These are phyloP conservation scores for Hericium erinaceus DNA, from an alignment of 768 basidiomycete species.

Conservation along the genomic window DNA sequence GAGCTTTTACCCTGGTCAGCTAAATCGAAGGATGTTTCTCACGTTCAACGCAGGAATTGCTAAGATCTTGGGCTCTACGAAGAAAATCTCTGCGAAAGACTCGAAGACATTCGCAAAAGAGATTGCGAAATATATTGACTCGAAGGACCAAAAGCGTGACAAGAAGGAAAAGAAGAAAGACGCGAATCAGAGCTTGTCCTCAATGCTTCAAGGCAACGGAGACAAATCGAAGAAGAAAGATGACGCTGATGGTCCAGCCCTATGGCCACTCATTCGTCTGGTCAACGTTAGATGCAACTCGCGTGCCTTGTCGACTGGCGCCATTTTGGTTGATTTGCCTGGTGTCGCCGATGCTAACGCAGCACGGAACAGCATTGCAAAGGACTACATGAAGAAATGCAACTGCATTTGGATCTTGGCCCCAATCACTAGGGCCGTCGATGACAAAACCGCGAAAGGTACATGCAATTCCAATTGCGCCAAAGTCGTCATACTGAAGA, in stretches of 20 bases:
- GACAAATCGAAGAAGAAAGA: constrained; percentile 12
- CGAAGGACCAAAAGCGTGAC: constrained; percentile 47
- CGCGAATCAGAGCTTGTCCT: constrained; percentile 12
- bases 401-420: constrained; percentile 61
- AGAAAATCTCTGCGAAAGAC: constrained; percentile 40
- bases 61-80: constrained; percentile 40
- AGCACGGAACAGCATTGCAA: constrained; percentile 52
- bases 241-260: constrained; percentile 25
- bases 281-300: constrained; percentile 50
- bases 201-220: constrained; percentile 13
- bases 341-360: constrained; percentile 62
- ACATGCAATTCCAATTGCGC: neutral
- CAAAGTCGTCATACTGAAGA: neutral
- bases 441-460: constrained; percentile 57
- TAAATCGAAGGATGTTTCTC: no score
- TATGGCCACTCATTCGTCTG: constrained; percentile 57
- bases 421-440: constrained; percentile 53
- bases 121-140: constrained; percentile 57
- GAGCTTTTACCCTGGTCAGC: constrained; percentile 10
- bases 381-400: constrained; percentile 59
- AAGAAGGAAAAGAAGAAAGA: constrained; percentile 30
- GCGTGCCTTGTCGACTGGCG: constrained; percentile 46
- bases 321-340: constrained; percentile 54
- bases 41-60: constrained; percentile 28
- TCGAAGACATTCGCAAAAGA: constrained; percentile 44